Base-by-base conservation (phyloP, 306 rosid genomes). In the Pyrus communis region DNA sequence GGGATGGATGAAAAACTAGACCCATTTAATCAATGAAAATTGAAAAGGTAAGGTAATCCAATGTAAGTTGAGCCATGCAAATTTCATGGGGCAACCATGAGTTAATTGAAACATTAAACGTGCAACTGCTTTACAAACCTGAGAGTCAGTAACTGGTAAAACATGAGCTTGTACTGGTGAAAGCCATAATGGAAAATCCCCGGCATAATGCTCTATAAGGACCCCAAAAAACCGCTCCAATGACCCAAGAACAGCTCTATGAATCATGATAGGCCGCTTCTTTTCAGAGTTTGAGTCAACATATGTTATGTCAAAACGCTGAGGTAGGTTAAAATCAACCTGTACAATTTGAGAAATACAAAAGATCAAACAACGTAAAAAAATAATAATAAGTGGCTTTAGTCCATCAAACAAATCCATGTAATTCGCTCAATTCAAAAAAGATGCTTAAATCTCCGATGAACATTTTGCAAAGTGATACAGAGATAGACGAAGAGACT, bases 131-230 rank as follows among this genome's bases (percentile, higher is more conserved):
- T 76, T 4, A 42, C 67, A 31, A 88, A 95, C 98, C 98, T 95
- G 98, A 63, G 84, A 49, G 63, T 95, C 98, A 1, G 97, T 90
- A 43, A 95, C 97, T 27, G 98, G 98, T 80, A 95, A 79, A 77
- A 95, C 85, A 73, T 97, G 95, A 74, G 91, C 97, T 78, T 95
- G 99, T 60, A 89, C 55, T 58, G 99, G 99, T 60, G 99, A 90
- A 75, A 95, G 97, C 99, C 97, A 95, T 71, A 95, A 81, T 35
- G 99, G 99, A 77, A 95, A 95, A 77, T 95, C 97, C 57, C 99
- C 97, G 23, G 97, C 97, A 86, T 90, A 95, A 79, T 95, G 92
- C 87, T 95, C 99, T 66, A 95, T 92, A 46, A 95, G 92, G 76
- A 95, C 96, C 10, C 97, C 99, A 51, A 92, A 95, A 87, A 95